Evolutionary conservation across 768 basidiomycete genomes (phyloP).

Genomic region (Suillus weaverae): DNA sequence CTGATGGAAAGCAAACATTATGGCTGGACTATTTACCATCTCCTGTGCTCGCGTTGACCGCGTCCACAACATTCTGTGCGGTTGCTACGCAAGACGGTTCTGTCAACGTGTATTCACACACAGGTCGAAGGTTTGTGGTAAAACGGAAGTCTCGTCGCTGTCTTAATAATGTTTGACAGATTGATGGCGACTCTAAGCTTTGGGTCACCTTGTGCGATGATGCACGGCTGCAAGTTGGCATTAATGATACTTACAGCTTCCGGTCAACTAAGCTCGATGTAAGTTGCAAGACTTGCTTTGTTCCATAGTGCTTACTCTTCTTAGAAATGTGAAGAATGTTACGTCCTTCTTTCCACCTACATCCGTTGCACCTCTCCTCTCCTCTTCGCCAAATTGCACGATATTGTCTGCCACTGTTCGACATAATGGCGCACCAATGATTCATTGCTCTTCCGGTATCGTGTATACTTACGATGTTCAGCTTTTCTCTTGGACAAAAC

Average conservation of each 20-base stretch:
- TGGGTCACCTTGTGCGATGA: conserved; percentile 65
- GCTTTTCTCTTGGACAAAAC: conserved; percentile 67
- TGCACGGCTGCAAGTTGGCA: conserved; percentile 63
- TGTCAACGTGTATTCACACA: conserved; percentile 80
- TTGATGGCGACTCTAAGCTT: conserved; percentile 76
- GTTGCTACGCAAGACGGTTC: conserved; percentile 77
- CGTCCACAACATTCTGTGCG: conserved; percentile 68
- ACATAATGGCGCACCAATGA: conserved; percentile 76
- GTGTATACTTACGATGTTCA: conserved; percentile 76
- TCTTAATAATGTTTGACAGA: conserved; percentile 38
- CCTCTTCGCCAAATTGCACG: conserved; percentile 53
- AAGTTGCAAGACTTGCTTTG: conserved; percentile 20
- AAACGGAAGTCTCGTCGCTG: not conserved
- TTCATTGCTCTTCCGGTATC: conserved; percentile 75
- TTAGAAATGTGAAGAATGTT: conserved; percentile 76
- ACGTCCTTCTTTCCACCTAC: conserved; percentile 63
- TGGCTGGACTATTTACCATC: conserved; percentile 90
- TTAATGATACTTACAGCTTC: conserved; percentile 72
- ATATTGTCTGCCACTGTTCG: conserved; percentile 68
- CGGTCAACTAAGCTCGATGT: conserved; percentile 80
- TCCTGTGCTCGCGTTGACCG: conserved; percentile 65
- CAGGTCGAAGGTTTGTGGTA: conserved; percentile 70
- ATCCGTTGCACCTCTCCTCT: conserved; percentile 60
- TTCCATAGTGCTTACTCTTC: conserved; percentile 11
- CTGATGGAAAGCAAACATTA: conserved; percentile 65